Conservation (phyloP, 345 rosid species). For the Gynandropsis gynandra region DNA sequence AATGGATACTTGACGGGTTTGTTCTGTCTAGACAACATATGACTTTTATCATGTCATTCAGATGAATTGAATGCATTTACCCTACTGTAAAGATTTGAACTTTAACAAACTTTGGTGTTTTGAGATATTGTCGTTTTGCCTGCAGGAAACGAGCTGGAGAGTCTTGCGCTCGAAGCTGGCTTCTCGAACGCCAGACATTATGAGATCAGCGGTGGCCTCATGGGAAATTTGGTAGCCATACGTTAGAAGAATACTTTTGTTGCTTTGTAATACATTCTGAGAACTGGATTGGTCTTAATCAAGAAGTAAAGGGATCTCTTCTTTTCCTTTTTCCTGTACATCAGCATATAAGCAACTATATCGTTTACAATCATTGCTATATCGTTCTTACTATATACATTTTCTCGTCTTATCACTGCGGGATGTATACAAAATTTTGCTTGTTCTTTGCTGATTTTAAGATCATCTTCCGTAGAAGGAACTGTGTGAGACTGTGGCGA, state of each 20-base stretch:
- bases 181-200: slow-evolving; percentile 62
- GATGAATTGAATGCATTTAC: not conserved
- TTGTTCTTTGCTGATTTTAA: not conserved
- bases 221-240: slow-evolving; percentile 73
- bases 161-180: slow-evolving; percentile 63
- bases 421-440: slow-evolving; percentile 13
- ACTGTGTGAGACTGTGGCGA: slow-evolving; percentile 52
- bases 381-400: not conserved
- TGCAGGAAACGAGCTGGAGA: slow-evolving; percentile 72
- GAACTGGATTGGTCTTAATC: slow-evolving; percentile 10
- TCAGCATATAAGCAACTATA: not conserved
- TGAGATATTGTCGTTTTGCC: not conserved
- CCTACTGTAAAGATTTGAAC: not conserved
- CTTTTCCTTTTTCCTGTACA: not conserved
- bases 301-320: not conserved
- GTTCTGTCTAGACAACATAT: slow-evolving; percentile 13
- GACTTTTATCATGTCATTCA: not conserved
- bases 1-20: slow-evolving; percentile 66
- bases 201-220: slow-evolving; percentile 67
- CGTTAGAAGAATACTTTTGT: slow-evolving; percentile 26
- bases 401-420: not conserved
- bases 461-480: slow-evolving; percentile 69
- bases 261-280: not conserved
- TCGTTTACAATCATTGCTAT: no score
- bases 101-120: not conserved